Percentiles rank a stretch among this genome's conserved stretches.
phyloP scores from a whole-genome alignment of 768 basidiomycete genomes.

The Lactifluus piperatus region DNA sequence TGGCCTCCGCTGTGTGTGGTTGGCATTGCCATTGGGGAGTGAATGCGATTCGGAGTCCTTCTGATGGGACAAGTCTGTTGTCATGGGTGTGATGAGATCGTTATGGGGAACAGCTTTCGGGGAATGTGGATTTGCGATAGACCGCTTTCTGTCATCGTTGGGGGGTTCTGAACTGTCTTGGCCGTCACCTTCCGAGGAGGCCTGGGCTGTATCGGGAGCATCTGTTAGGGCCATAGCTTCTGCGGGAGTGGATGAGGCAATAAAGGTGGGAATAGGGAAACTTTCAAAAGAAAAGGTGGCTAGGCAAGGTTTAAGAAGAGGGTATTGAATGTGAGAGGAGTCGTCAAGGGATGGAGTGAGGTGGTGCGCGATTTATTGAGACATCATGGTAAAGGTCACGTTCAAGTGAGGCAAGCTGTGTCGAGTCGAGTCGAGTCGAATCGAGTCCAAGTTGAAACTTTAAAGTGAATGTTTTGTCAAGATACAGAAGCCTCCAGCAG shows the following conservation, averaged over 20 bases:
- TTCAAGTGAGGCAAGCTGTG: conserved; percentile 18
- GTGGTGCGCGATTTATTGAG: conserved; percentile 27
- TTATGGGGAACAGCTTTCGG: background rate
- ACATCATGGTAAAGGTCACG: conserved; percentile 32
- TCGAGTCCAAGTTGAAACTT: background rate
- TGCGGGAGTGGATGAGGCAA: conserved; percentile 8
- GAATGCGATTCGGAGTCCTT: background rate
- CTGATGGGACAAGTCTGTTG: background rate
- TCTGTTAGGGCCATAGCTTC: conserved; percentile 35
- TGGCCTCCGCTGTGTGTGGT: conserved; percentile 11
- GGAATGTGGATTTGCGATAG: conserved; percentile 16
- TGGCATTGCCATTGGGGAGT: conserved; percentile 20
- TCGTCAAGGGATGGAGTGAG: conserved; percentile 17
- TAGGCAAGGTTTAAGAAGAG: conserved; percentile 13
- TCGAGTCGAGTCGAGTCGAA: conserved; percentile 11
- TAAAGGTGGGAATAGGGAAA: conserved; percentile 23
- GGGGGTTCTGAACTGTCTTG: conserved; percentile 53
- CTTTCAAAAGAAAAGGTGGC: conserved; percentile 16
- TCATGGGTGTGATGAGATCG: conserved; percentile 7
- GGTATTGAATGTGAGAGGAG: conserved; percentile 16
- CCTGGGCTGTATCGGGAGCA: conserved; percentile 42
- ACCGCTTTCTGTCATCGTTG: conserved; percentile 25
- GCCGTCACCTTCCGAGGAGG: conserved; percentile 41
- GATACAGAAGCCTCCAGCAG: background rate
- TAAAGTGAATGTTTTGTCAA: background rate